Evolutionary conservation across 768 basidiomycete genomes (phyloP).

Genomic region (Suillus variegatus): DNA sequence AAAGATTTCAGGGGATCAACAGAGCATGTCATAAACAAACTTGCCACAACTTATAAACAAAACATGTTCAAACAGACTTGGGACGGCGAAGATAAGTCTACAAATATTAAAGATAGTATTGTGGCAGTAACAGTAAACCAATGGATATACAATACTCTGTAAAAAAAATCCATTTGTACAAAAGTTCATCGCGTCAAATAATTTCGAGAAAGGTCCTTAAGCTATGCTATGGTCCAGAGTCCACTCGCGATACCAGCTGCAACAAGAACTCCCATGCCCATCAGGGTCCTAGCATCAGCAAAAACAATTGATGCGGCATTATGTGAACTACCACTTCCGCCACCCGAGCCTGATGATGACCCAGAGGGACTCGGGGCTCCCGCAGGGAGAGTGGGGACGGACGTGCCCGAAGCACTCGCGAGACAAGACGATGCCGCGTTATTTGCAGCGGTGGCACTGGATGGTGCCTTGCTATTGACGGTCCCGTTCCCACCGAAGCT

Average conservation of each 20-base stretch:
- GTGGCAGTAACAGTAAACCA: neutral
- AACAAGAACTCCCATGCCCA: slow-evolving; percentile 38
- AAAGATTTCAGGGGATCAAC: neutral
- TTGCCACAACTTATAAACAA: neutral
- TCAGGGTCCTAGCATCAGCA: slow-evolving; percentile 35
- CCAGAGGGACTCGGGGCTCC: slow-evolving; percentile 22
- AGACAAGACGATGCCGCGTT: slow-evolving; percentile 69
- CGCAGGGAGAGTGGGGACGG: slow-evolving; percentile 56
- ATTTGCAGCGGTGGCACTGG: slow-evolving; percentile 48
- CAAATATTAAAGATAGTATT: neutral
- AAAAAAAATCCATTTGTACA: neutral
- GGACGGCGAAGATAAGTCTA: neutral
- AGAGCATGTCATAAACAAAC: slow-evolving; percentile 2
- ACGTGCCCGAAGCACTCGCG: slow-evolving; percentile 60
- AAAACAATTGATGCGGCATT: slow-evolving; percentile 25
- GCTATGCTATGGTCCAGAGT: slow-evolving; percentile 44
- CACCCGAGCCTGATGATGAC: slow-evolving; percentile 24
- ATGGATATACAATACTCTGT: neutral
- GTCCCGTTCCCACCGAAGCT: slow-evolving; percentile 86
- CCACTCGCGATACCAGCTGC: slow-evolving; percentile 42
- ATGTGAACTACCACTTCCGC: slow-evolving; percentile 21
- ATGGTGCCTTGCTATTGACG: slow-evolving; percentile 56
- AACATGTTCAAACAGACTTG: neutral
- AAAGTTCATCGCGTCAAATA: neutral
- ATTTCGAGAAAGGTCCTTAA: slow-evolving; percentile 21